Percentiles rank a stretch among this genome's conserved stretches.
These are phyloP conservation scores for Eucalyptus viminalis DNA, from an alignment of 345 rosid species.

Conservation along the genomic window DNA sequence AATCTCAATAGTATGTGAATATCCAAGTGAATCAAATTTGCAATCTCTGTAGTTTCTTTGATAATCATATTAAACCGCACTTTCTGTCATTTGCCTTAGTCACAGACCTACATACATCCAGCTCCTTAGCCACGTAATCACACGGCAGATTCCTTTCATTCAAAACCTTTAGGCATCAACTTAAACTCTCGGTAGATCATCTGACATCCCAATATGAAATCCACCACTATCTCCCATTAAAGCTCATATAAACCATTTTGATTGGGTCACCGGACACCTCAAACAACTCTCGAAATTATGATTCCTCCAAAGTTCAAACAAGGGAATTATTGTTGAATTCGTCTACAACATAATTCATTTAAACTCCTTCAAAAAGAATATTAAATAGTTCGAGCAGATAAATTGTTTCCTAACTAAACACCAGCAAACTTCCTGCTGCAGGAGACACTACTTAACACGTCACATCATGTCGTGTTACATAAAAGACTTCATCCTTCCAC, in stretches of 20 bases:
- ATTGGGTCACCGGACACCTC: background rate
- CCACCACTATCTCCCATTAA: background rate
- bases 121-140: background rate
- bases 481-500: background rate
- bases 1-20: no score
- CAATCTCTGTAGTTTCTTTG: no score
- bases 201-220: background rate
- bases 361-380: background rate
- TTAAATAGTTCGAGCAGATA: background rate
- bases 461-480: background rate
- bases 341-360: background rate
- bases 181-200: no score
- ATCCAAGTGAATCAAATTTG: background rate
- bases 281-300: no score
- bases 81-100: background rate
- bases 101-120: background rate
- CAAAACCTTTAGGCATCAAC: background rate
- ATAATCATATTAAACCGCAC: background rate
- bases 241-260: background rate
- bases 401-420: background rate
- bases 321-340: background rate
- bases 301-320: background rate
- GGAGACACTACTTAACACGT: background rate
- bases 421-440: background rate
- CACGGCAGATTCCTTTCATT: background rate